phyloP scores from a whole-genome alignment of 2,329 filamentous ascomycete genomes.

The Aurifilum marmelostoma region DNA sequence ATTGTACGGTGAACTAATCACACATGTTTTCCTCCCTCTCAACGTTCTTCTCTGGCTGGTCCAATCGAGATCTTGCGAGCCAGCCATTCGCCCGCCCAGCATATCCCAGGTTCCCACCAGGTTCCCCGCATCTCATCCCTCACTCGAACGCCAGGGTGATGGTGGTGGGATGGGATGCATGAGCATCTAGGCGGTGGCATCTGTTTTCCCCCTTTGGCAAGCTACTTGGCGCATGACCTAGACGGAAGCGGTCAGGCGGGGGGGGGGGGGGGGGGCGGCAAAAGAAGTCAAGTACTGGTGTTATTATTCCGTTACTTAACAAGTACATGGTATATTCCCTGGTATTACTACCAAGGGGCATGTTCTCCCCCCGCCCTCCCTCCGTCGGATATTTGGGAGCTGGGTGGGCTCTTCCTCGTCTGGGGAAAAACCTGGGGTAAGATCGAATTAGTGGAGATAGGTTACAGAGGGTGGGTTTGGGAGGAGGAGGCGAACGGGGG shows the following conservation, averaged over 20 bases:
- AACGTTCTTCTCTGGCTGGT: background rate
- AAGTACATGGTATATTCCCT: background rate
- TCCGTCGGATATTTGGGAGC: background rate
- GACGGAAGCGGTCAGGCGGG: background rate
- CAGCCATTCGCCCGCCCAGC: no score
- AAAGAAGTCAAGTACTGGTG: no score
- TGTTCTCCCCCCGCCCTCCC: background rate
- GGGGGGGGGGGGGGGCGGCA: no score
- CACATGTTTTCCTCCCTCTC: background rate
- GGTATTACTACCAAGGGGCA: background rate
- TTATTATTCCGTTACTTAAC: background rate
- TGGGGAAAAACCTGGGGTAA: conserved; percentile 11
- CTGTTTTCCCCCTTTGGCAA: background rate
- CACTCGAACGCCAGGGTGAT: background rate
- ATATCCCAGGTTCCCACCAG: background rate
- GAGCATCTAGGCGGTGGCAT: background rate
- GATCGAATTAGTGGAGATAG: background rate
- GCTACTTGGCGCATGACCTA: background rate
- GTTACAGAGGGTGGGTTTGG: background rate
- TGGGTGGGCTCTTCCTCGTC: background rate
- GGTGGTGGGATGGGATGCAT: background rate
- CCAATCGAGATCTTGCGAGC: background rate
- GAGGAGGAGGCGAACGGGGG: background rate
- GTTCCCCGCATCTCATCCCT: background rate
- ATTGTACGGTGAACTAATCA: background rate